phyloP scores from a whole-genome alignment of 2,329 filamentous ascomycete genomes.

The Trichophyton equinum region DNA sequence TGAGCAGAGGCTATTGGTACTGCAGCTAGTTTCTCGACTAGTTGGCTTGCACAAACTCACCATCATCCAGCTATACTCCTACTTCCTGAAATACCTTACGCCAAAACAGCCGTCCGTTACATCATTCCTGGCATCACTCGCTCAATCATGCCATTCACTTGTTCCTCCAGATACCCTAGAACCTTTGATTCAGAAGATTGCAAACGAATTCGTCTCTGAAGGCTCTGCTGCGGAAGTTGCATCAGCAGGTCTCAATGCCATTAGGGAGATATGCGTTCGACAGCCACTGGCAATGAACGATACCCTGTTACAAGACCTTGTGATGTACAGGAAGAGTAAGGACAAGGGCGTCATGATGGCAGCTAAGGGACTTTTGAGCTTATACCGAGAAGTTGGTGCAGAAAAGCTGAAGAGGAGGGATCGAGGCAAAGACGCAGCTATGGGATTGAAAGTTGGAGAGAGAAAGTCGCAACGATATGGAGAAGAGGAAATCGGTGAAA shows the following conservation, averaged over 20 bases:
- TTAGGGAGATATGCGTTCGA: constrained; percentile 82
- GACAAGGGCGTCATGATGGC: constrained; percentile 99
- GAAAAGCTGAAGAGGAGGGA: constrained; percentile 82
- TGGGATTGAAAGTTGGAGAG: constrained; percentile 65
- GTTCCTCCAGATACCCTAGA: constrained; percentile 89
- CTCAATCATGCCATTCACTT: constrained; percentile 79
- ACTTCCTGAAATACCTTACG: constrained; percentile 86
- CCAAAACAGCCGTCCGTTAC: constrained; percentile 83
- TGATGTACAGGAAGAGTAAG: constrained; percentile 93
- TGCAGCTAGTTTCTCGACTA: constrained; percentile 81
- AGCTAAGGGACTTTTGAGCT: constrained; percentile 74
- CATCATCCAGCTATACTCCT: constrained; percentile 83
- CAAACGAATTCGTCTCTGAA: constrained; percentile 96
- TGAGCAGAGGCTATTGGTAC: constrained; percentile 76
- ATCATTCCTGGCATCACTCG: constrained; percentile 80
- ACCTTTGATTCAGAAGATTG: constrained; percentile 85
- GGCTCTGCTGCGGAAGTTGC: constrained; percentile 83
- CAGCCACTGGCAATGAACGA: constrained; percentile 96
- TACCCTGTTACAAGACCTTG: constrained; percentile 85
- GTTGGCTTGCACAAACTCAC: constrained; percentile 89
- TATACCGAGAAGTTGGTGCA: constrained; percentile 84
- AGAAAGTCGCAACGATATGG: constrained; percentile 68
- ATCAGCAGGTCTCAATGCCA: constrained; percentile 83
- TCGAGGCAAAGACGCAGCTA: constrained; percentile 78
- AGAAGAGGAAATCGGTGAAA: constrained; percentile 64